These are phyloP conservation scores for Physcomitrium patens DNA, from an alignment of 225 moss, liverwort and hornwort species.

Conservation along the genomic window DNA sequence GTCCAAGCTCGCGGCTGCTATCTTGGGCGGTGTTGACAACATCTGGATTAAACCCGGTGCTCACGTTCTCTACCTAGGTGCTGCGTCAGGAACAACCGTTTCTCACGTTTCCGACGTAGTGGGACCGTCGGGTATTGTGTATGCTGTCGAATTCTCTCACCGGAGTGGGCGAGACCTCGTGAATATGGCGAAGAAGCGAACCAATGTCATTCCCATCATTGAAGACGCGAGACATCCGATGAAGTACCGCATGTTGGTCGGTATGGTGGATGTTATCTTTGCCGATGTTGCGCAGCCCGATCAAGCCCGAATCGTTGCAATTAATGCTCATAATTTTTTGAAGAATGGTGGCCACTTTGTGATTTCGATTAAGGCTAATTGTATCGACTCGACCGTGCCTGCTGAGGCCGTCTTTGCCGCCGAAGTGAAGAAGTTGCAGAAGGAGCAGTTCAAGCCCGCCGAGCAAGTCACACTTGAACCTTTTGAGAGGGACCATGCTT, in stretches of 20 bases:
- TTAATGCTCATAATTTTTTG: conserved; percentile 88
- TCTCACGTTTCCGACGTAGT: conserved; percentile 93
- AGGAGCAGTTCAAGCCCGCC: conserved; percentile 87
- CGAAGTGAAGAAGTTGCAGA: conserved; percentile 83
- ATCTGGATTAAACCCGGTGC: conserved; percentile 97
- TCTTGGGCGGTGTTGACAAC: conserved; percentile 90
- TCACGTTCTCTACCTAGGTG: conserved; percentile 85
- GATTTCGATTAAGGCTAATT: conserved; percentile 95
- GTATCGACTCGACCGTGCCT: conserved; percentile 87
- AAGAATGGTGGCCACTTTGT: conserved; percentile 94
- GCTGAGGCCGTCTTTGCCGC: conserved; percentile 86
- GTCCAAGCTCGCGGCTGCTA: conserved; percentile 95
- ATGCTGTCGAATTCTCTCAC: conserved; percentile 88
- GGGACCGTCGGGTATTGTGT: conserved; percentile 81
- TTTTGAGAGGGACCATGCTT: conserved; percentile 86
- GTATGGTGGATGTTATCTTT: conserved; percentile 94
- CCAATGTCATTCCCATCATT: conserved; percentile 88
- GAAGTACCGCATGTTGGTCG: conserved; percentile 90
- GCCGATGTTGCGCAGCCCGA: conserved; percentile 92
- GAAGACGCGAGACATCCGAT: conserved; percentile 87
- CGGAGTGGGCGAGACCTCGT: conserved; percentile 90
- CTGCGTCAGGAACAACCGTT: conserved; percentile 88
- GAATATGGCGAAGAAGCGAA: conserved; percentile 92
- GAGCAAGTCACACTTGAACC: conserved; percentile 92
- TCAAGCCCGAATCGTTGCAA: conserved; percentile 87